Base-by-base conservation (phyloP, 2,329 filamentous ascomycete species). In the Cylindrodendrum hubeiense region DNA sequence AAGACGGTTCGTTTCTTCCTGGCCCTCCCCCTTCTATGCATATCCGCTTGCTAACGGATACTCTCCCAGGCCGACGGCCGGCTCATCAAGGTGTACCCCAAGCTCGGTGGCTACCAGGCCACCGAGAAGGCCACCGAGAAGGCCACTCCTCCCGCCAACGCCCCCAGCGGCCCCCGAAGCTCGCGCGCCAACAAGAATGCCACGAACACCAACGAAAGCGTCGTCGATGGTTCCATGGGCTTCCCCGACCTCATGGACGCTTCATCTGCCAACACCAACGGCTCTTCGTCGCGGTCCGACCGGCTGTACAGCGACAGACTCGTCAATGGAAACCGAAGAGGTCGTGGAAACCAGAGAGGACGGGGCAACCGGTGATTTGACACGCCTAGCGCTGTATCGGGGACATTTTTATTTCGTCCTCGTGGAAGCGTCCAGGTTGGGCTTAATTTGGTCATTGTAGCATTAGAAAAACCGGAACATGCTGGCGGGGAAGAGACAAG, bases 81-180 rank as follows among this genome's bases (percentile, higher is more conserved):
- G 69, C 80, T 91, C 17, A 86, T 95, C 59, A 88, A 92, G 76
- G 91, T 95, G 41, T 94, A 91, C 77, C 82, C 89, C 78, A 93
- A 93, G 77, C 80, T 86, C 4, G 85, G 85, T 65, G 82, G 81
- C 65, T 78, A 78, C 67, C 71, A 71, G 37, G 67, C 75, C n/a
- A 30, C 47, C 34, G 67, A 77, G 67, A 26, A 72, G 71, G 67
- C 75, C n/a, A 30, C 47, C 34, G 67, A 77, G 67, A 26, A 72
- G 71, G 22, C 75, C 24, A 63, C 71, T 52, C 41, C 76, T 22
- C 70, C 74, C 65, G 72, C 69, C 72, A 79, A 74, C 76, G 77
- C 73, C 65, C 75, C 69, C 57, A 79, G 55, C 69, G 78, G 70
- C 44, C 74, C 77, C 43, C 78, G 77, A 37, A 63, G 70, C 30